These are phyloP conservation scores for Zygoascus sp. DNA, from an alignment of 1,139 yeast genomes.

Conservation along the genomic window DNA sequence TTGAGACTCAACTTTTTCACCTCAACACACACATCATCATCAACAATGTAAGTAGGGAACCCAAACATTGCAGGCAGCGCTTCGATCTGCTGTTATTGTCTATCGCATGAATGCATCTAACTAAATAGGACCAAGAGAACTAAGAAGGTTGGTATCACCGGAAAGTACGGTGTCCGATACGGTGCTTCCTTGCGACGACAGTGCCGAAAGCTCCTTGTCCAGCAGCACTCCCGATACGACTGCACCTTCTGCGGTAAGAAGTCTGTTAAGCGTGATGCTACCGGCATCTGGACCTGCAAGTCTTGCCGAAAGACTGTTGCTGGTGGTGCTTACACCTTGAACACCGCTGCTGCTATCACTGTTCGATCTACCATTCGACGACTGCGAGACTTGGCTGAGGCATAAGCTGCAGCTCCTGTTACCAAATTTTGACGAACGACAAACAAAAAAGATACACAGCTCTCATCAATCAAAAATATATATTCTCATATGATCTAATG, in stretches of 20 bases:
- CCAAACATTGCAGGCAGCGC: too few species aligned
- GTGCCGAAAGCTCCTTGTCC: constrained; percentile 98
- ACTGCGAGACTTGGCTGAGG: constrained; percentile 99
- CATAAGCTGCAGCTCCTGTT: constrained; percentile 46
- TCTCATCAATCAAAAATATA: constrained; percentile 1
- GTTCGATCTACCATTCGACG: constrained; percentile 99
- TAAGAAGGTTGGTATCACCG: constrained; percentile 99
- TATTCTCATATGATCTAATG: constrained; percentile 7
- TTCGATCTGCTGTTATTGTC: too few species aligned
- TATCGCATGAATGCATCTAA: not conserved
- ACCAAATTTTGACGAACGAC: constrained; percentile 1
- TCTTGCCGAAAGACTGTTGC: constrained; percentile 96
- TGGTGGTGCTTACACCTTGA: constrained; percentile 99
- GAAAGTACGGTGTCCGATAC: constrained; percentile 99
- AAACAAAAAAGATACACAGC: constrained; percentile 4
- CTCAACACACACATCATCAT: constrained; percentile 10
- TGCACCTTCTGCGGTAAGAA: constrained; percentile 99
- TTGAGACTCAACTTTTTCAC: constrained; percentile 10
- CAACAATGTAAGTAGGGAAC: constrained; percentile 10
- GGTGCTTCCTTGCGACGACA: constrained; percentile 99
- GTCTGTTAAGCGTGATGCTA: constrained; percentile 95
- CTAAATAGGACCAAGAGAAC: constrained; percentile 91
- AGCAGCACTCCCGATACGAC: constrained; percentile 98
- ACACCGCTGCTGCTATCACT: constrained; percentile 98
- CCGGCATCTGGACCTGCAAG: constrained; percentile 98